Conservation (phyloP, 2,329 filamentous ascomycete species). For the Phialophora tarda region DNA sequence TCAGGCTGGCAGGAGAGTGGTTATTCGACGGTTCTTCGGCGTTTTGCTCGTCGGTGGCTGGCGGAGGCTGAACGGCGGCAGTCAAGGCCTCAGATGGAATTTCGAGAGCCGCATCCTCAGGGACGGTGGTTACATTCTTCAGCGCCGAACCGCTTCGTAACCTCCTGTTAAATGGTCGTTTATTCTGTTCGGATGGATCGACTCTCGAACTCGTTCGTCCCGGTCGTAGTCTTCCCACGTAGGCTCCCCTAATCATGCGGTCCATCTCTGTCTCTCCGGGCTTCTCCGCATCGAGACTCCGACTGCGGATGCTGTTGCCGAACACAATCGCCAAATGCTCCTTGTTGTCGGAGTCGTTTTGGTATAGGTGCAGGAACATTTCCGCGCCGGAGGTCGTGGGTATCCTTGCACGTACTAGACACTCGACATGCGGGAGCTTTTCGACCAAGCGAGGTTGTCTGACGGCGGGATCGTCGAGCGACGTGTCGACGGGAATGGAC, state of each 20-base stretch:
- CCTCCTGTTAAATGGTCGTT: slow-evolving; percentile 15
- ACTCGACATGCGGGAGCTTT: slow-evolving; percentile 82
- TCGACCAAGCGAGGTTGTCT: slow-evolving; percentile 75
- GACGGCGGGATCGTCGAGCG: slow-evolving; percentile 44
- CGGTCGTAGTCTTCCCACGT: slow-evolving; percentile 84
- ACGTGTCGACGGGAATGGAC: slow-evolving; percentile 52
- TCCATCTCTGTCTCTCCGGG: slow-evolving; percentile 58
- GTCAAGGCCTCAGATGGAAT: slow-evolving; percentile 16
- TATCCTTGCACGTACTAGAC: slow-evolving; percentile 91
- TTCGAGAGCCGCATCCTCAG: slow-evolving; percentile 31
- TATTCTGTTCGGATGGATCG: slow-evolving; percentile 45
- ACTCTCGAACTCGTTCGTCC: slow-evolving; percentile 78
- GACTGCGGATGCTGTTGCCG: slow-evolving; percentile 79
- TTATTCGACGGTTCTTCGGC: slow-evolving; percentile 9
- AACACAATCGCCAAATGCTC: slow-evolving; percentile 98
- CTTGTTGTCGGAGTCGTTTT: slow-evolving; percentile 90
- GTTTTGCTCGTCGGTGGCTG: slow-evolving; percentile 24
- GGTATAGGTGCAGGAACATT: slow-evolving; percentile 96
- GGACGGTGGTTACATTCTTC: slow-evolving; percentile 39
- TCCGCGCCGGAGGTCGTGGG: slow-evolving; percentile 89
- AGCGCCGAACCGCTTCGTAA: slow-evolving; percentile 37
- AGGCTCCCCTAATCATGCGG: slow-evolving; percentile 92
- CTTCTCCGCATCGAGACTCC: slow-evolving; percentile 58
- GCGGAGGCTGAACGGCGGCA: slow-evolving; percentile 1
- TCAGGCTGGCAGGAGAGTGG: slow-evolving; percentile 19